Evolutionary conservation across 345 rosid genomes (phyloP).

Genomic region (Gossypium herbaceum): DNA sequence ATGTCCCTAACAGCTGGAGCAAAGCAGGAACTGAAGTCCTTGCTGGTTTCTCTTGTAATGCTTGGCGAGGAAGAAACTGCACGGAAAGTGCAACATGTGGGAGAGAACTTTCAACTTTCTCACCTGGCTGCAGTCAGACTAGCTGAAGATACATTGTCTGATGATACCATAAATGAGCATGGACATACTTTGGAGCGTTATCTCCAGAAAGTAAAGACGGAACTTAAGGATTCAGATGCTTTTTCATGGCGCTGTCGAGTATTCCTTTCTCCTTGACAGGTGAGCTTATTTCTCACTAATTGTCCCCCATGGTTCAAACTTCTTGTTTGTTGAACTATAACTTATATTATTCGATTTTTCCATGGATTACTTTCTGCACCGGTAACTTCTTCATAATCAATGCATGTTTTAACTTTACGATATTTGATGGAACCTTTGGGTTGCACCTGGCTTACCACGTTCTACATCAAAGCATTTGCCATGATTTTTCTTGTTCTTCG

Average conservation of each 20-base stretch:
- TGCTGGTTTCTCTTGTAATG: slow-evolving; percentile 67
- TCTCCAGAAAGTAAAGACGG: slow-evolving; percentile 32
- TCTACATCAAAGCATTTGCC: background rate
- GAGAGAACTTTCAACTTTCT: slow-evolving; percentile 66
- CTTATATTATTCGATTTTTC: background rate
- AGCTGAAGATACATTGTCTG: slow-evolving; percentile 64
- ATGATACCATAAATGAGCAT: slow-evolving; percentile 52
- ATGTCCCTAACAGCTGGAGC: slow-evolving; percentile 70
- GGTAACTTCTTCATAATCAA: background rate
- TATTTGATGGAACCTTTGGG: background rate
- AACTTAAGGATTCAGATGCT: slow-evolving; percentile 42
- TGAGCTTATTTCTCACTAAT: slow-evolving; percentile 3
- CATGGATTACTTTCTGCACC: background rate
- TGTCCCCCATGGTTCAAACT: background rate
- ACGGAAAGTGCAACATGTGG: slow-evolving; percentile 60
- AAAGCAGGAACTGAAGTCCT: slow-evolving; percentile 69
- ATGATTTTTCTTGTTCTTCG: background rate
- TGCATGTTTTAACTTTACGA: background rate
- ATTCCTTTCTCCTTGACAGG: slow-evolving; percentile 49
- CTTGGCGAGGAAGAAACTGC: slow-evolving; percentile 66
- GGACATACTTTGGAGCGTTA: slow-evolving; percentile 54
- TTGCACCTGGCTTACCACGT: too few species aligned
- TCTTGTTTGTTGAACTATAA: background rate
- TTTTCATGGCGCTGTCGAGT: slow-evolving; percentile 76
- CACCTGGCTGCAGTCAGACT: slow-evolving; percentile 80